These are phyloP conservation scores for Pyrenochaeta sp. DNA, from an alignment of 2,329 filamentous ascomycete species.

Conservation along the genomic window DNA sequence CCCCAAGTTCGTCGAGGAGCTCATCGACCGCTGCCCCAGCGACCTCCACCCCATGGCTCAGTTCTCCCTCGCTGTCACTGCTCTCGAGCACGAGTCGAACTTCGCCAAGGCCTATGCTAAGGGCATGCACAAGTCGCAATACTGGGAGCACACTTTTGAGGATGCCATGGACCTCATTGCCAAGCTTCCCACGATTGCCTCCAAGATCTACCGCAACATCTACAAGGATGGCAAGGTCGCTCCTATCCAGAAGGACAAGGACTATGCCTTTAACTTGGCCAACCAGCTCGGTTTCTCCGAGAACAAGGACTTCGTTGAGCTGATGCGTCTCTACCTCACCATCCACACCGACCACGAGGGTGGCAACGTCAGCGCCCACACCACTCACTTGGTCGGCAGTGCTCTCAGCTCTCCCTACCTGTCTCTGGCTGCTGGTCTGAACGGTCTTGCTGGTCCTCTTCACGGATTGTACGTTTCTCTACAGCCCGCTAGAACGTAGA, in stretches of 20 bases:
- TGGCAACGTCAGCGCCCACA: slow-evolving; percentile 98
- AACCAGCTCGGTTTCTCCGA: slow-evolving; percentile 97
- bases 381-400: slow-evolving; percentile 95
- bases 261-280: slow-evolving; percentile 99
- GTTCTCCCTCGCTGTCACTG: slow-evolving; percentile 96
- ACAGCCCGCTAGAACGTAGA: background rate
- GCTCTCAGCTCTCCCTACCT: slow-evolving; percentile 98
- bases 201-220: slow-evolving; percentile 99
- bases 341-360: slow-evolving; percentile 99
- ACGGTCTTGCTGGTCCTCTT: slow-evolving; percentile 96
- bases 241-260: slow-evolving; percentile 96
- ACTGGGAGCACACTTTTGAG: slow-evolving; percentile 99
- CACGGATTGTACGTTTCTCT: slow-evolving; percentile 74
- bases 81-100: slow-evolving; percentile 96
- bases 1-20: slow-evolving; percentile 98
- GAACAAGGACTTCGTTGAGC: slow-evolving; percentile 96
- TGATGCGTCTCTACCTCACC: slow-evolving; percentile 98
- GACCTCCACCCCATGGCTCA: slow-evolving; percentile 99
- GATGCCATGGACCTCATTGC: slow-evolving; percentile 99
- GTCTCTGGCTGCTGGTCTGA: slow-evolving; percentile 93
- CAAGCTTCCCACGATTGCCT: slow-evolving; percentile 97
- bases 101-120: slow-evolving; percentile 99
- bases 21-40: slow-evolving; percentile 99
- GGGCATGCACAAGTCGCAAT: slow-evolving; percentile 99
- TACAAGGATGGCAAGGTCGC: slow-evolving; percentile 99